Evolutionary conservation across 2,329 filamentous ascomycete genomes (phyloP), one percentile per base, ranked within the genome.

Genomic region (Drechslerella coelobrocha): DNA sequence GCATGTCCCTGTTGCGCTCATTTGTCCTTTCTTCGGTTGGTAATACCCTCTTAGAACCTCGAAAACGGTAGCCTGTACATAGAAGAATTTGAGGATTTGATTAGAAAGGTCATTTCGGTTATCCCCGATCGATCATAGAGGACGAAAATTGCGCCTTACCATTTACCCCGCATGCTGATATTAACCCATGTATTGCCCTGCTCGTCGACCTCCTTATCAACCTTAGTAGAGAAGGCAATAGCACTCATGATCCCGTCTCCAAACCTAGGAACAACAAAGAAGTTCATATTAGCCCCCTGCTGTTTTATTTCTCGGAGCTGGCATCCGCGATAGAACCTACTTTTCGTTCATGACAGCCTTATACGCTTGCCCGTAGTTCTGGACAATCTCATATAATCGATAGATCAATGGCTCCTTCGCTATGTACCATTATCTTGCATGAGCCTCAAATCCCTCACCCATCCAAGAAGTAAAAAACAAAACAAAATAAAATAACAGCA

Each of bases 321-420:
- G n/a, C 48, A 50, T 48, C 23, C 52, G 9, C n/a, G 4, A 19
- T 2, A 10, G 26, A 37, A 51, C 59, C 24, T 63, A 92, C 83
- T 97, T 97, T 84, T 97, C 93, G 75, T 97, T 97, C 79, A 97
- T 78, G 2, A 97, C 85, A 0, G 92, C 92, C 84, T 97, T 97
- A 81, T 95, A 97, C 0, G 92, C 90, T 79, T 96, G 95, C 0
- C 93, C 93, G 77, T 97, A 97, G 79, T 96, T 97, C 81, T 97
- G 92, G 72, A 97, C 88, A 78, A 97, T 89, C 83, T 97, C 93
- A 79, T 91, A 97, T 68, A 97, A 79, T 1, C 93, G 84, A 79
- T 97, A 97, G 77, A 97, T 92, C 75, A 95, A 80, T 2, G 91
- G 91, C 78, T 96, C 91, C 43, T 63, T 62, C 19, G 75, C 73